These are phyloP conservation scores for Wallacemonas sp. DNA, from an alignment of 208 protist species.

Conservation along the genomic window DNA sequence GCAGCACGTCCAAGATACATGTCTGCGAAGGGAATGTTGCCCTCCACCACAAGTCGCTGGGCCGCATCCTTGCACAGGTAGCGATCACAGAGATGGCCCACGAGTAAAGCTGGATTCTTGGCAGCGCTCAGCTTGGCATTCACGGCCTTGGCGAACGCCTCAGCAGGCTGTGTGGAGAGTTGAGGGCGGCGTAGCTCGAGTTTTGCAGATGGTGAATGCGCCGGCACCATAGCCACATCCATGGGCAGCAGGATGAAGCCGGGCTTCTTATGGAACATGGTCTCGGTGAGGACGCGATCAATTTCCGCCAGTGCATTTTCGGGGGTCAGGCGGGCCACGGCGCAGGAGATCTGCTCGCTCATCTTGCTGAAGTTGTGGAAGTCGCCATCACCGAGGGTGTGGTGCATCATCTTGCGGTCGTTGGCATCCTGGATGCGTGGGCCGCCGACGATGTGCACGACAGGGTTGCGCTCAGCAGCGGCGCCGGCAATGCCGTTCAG, in stretches of 20 bases:
- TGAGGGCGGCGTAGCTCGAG: conserved; percentile 3
- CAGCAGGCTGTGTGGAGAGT: conserved; percentile 4
- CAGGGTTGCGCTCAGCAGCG: conserved; percentile 31
- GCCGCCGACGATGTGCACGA: conserved; percentile 42
- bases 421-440: conserved; percentile 25
- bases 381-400: conserved; percentile 36
- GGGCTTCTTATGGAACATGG: conserved; percentile 28
- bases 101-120: conserved; percentile 17
- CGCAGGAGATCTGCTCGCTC: conserved; percentile 29
- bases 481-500: conserved; percentile 42
- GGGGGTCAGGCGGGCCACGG: conserved; percentile 3
- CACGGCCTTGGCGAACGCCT: conserved; percentile 24
- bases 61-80: conserved; percentile 26
- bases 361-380: conserved; percentile 33
- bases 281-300: conserved; percentile 28
- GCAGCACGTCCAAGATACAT: conserved; percentile 41
- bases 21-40: conserved; percentile 31
- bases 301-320: conserved; percentile 32
- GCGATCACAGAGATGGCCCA: conserved; percentile 45
- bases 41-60: conserved; percentile 39
- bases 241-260: conserved; percentile 37
- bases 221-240: conserved; percentile 20
- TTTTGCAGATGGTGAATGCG: conserved; percentile 8
- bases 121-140: conserved; percentile 27
- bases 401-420: conserved; percentile 27